Evolutionary conservation across 768 basidiomycete species (phyloP).

Genomic region (Lentinula detonsa): DNA sequence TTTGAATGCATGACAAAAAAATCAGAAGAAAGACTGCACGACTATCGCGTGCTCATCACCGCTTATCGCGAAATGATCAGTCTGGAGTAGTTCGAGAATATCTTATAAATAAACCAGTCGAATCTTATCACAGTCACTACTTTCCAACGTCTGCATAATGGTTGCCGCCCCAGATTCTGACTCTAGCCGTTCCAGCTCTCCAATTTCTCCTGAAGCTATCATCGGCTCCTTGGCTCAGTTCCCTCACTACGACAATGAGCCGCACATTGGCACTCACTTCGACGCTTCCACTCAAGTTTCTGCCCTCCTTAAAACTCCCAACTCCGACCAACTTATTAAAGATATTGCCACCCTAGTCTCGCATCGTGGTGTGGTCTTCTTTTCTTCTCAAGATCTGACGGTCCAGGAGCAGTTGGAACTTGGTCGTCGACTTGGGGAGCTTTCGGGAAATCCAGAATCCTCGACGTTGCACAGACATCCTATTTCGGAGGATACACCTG

Average conservation of each 20-base stretch:
- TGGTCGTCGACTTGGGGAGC: constrained; percentile 39
- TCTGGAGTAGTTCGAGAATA: not conserved
- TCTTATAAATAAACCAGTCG: not conserved
- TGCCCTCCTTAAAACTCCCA: constrained; percentile 32
- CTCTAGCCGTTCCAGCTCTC: not conserved
- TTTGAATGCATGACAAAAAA: not conserved
- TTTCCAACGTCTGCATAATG: not conserved
- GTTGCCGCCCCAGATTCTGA: constrained; percentile 3
- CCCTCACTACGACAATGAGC: constrained; percentile 36
- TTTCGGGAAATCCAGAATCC: constrained; percentile 41
- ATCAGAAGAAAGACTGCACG: not conserved
- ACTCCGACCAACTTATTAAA: constrained; percentile 44
- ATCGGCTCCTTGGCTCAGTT: constrained; percentile 30
- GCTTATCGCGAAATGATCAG: not conserved
- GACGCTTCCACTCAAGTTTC: constrained; percentile 39
- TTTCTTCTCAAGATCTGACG: constrained; percentile 47
- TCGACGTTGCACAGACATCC: constrained; percentile 54
- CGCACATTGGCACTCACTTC: constrained; percentile 54
- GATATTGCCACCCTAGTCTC: constrained; percentile 49
- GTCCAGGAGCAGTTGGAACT: constrained; percentile 47
- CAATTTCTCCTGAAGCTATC: constrained; percentile 9
- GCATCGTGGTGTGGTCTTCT: constrained; percentile 61
- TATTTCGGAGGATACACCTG: constrained; percentile 39
- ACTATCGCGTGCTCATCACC: not conserved
- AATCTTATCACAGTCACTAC: not conserved